A percentile compares a stretch with the other conserved stretches of the same genome.
These are phyloP conservation scores for Spencermartinsiella ligniputridi DNA, from an alignment of 1,139 yeast genomes.

Conservation along the genomic window DNA sequence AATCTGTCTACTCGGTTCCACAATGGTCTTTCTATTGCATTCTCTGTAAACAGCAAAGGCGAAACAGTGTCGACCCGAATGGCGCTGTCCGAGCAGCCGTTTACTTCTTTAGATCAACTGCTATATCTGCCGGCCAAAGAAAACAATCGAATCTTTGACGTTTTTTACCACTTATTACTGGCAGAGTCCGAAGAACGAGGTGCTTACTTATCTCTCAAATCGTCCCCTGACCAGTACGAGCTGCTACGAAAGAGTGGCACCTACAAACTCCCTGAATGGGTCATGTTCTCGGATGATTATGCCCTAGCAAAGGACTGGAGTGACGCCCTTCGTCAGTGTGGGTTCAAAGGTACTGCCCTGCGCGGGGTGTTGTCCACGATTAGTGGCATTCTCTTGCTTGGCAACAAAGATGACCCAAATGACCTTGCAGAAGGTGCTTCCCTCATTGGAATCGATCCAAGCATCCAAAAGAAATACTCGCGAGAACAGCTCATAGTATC, in stretches of 20 bases:
- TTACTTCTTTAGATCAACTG: slow-evolving; percentile 31
- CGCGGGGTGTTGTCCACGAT: slow-evolving; percentile 34
- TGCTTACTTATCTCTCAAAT: slow-evolving; percentile 31
- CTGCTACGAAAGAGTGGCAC: slow-evolving; percentile 32
- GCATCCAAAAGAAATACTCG: slow-evolving; percentile 25
- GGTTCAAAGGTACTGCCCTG: slow-evolving; percentile 32
- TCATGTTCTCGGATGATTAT: slow-evolving; percentile 34
- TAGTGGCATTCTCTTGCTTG: slow-evolving; percentile 38
- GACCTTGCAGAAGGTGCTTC: slow-evolving; percentile 40
- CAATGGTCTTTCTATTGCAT: slow-evolving; percentile 32
- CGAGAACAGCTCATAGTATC: slow-evolving; percentile 33
- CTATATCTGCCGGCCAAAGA: slow-evolving; percentile 27
- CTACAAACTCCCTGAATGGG: slow-evolving; percentile 36
- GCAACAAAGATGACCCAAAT: slow-evolving; percentile 27
- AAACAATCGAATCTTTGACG: slow-evolving; percentile 35
- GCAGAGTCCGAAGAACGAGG: slow-evolving; percentile 32
- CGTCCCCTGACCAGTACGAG: slow-evolving; percentile 31
- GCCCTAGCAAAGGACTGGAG: slow-evolving; percentile 41
- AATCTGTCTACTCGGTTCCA: slow-evolving; percentile 36
- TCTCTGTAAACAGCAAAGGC: slow-evolving; percentile 33
- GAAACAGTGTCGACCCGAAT: slow-evolving; percentile 34
- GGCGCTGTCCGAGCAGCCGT: slow-evolving; percentile 29
- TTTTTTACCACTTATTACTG: slow-evolving; percentile 36
- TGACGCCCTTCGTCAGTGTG: slow-evolving; percentile 35
- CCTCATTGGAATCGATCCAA: slow-evolving; percentile 36